Base-by-base conservation (phyloP, 2,329 filamentous ascomycete genomes). In the Neocucurbitaria cava region DNA sequence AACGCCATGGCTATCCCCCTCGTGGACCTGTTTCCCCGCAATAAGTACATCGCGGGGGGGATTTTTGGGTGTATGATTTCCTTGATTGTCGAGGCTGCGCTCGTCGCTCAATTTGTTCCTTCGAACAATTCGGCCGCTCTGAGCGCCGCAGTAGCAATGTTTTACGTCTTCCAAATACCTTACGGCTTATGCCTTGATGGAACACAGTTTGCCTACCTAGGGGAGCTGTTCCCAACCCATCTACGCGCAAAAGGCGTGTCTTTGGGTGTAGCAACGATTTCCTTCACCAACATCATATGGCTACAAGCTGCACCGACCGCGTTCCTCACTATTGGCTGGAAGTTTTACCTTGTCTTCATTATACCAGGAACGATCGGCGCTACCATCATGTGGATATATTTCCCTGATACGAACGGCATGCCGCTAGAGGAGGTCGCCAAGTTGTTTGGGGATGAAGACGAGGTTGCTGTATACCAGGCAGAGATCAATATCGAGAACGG, bases 331-430 rank as follows among this genome's bases (percentile, higher is more conserved):
- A 64, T 69, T 24, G 54, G 56, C 5, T 69, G 62, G 66, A 67
- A 66, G 40, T 66, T 62, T 49, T 69, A 65, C 40, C 53, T 68
- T 13, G 59, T 59, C 4, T 66, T 68, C 47, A 62, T 65, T 26
- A 61, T 66, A 17, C 64, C 59, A 1, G 57, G 49, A 5, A 57
- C 53, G 6, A 59, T 80, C 33, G 81, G 81, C 13, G 81, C 77
- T 66, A 46, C 82, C 5, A 73, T 79, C 50, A 76, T 83, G 21
- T 76, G 78, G 48, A 79, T 83, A 70, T 82, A 73, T 59, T 85
- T 83, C 59, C 82, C 82, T 0, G 81, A 85, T 56, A 81, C 83
- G 1, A 82, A 83, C 59, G 82, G 82, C 10, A 80, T 85, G 76
- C 79, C 82, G 17, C 70, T 85, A 3, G 83, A 85, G 61, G 81